phyloP scores from a whole-genome alignment of 805 yeast species.

The Wickerhamiella azymoides region DNA sequence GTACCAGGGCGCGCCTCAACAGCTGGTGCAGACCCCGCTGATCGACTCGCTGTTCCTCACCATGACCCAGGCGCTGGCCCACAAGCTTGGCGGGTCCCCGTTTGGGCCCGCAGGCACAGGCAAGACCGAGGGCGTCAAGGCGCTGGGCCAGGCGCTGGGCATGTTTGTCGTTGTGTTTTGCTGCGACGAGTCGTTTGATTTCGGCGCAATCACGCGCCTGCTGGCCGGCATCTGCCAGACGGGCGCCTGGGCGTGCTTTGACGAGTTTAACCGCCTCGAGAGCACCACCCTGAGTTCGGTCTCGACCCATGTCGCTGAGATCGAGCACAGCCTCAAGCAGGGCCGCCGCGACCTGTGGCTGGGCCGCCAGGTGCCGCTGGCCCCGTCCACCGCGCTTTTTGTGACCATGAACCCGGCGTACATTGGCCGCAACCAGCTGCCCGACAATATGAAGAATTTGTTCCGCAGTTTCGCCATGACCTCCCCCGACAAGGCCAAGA shows the following conservation, averaged over 20 bases:
- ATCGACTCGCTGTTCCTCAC: conserved; percentile 49
- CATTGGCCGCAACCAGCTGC: conserved; percentile 66
- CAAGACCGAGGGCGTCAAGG: conserved; percentile 81
- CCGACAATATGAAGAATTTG: conserved; percentile 70
- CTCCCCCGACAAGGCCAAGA: conserved; percentile 52
- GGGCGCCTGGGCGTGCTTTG: conserved; percentile 94
- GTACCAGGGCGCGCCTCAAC: conserved; percentile 60
- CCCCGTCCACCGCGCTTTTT: conserved; percentile 43
- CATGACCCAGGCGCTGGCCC: conserved; percentile 61
- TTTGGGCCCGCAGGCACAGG: conserved; percentile 98
- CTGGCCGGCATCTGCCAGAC: conserved; percentile 65
- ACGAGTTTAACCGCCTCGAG: conserved; percentile 77
- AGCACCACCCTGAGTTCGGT: conserved; percentile 66
- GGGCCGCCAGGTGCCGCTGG: conserved; percentile 14
- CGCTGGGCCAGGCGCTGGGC: conserved; percentile 69
- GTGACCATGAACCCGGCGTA: conserved; percentile 88
- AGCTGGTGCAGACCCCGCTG: conserved; percentile 64
- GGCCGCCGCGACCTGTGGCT: conserved; percentile 16
- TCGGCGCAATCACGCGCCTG: conserved; percentile 61
- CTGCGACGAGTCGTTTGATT: conserved; percentile 84
- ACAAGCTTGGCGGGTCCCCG: conserved; percentile 74
- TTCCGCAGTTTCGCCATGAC: conserved; percentile 67
- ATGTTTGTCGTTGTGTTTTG: conserved; percentile 72
- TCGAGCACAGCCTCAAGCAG: conserved; percentile 39
- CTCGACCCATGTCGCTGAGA: conserved; percentile 61